Base-by-base conservation (phyloP, 139 green algal species). In the Picochlorum sp. region DNA sequence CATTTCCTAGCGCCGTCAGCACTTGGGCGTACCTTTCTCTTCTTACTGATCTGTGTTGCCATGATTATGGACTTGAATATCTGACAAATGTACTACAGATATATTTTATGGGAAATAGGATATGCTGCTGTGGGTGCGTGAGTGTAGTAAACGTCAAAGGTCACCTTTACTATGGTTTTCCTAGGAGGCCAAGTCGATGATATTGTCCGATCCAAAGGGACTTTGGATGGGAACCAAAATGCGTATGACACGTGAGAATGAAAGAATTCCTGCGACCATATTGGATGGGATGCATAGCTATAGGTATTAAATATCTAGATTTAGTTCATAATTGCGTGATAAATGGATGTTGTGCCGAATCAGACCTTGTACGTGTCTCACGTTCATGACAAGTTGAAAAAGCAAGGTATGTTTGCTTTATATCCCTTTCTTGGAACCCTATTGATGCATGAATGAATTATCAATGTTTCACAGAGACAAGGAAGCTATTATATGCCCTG, bases 291-390 rank as follows among this genome's bases (percentile, higher is more conserved):
- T 41, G 34, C 34, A 41, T 2, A 41, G 2, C 7, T 41, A 41
- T 41, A 41, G 8, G 34, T 41, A 41, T 11, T 9, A 41, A 41
- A 41, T 28, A 66, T 18, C 28, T 28, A n/a, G 28, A 67, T 13
- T 13, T 41, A 41, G 34, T 11, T 41, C 7, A 41, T 11, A 41
- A 14, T 41, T 41, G 34, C 34, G 7, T 41, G 34, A 41, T 41
- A 41, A 4, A 76, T 72, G 70, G 84, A 92, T 63, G 75, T 86
- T 2, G 71, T 81, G 4, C 92, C 92, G 0, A 92, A 85, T 47
- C 88, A 95, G 61, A 98, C 92, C 0, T 79, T 98, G n/a, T 97
- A 98, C 57, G 68, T 97, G 2, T 85, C 86, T 41, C 97, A 98
- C 71, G 41, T 98, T 8, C 88, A 90, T 62, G 91, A 98, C 56